Base-by-base conservation (phyloP, 1,139 yeast genomes). In the Candida dubliniensis region DNA sequence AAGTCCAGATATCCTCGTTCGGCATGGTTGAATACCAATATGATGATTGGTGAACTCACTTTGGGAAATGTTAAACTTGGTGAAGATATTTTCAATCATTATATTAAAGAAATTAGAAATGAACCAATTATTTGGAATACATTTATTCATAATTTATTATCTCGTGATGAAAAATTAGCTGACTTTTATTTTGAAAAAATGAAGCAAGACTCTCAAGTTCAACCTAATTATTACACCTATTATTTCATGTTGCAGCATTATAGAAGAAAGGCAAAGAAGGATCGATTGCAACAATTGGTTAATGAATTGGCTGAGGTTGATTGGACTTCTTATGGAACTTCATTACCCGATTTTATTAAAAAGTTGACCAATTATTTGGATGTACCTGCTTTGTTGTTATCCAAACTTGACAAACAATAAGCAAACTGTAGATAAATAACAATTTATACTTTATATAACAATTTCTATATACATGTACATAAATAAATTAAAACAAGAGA, bases 11-110 rank as follows among this genome's bases (percentile, higher is more conserved):
- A 53, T 41, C 61, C 64, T 38, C 44, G 58, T 57, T 46, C 75
- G 59, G 44, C 76, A 56, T 59, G 62, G 51, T 67, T 84, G 10
- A 74, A 79, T 55, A 75, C 85, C 11, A 66, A 86, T 1, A 71
- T 86, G 67, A 71, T 86, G 46, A 72, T 76, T 42, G 81, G 78
- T 30, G 89, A 84, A 60, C 62, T 83, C 44, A 64, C 67, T 30
- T 55, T 59, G 40, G 88, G 88, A 6, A 71, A 74, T 36, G 52
- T 74, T 23, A 63, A 59, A 2, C 61, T 61, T 9, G 93, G 87
- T 0, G 68, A 76, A 50, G 55, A 58, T 5, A 64, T 76, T 43
- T 82, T 84, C 57, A 61, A 69, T 12, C 64, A 69, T 47, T 76
- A 76, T 55, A 57, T 74, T 35, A 54, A 61, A 40, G 47, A 52